phyloP scores from a whole-genome alignment of 345 rosid genomes.

The Sisymbrium altissimum region DNA sequence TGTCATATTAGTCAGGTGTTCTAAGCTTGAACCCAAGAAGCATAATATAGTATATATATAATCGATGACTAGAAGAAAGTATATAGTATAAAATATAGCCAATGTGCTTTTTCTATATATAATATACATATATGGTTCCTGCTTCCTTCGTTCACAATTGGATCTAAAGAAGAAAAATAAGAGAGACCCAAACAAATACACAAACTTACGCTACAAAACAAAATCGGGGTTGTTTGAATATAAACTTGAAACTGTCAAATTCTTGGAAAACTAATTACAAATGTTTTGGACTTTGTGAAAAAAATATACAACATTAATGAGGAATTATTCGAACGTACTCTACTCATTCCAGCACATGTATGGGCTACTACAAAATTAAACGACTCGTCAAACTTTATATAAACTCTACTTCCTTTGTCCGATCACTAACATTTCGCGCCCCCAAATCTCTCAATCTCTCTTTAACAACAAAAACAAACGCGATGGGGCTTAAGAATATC shows the following conservation, averaged over 20 bases:
- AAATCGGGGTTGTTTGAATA: slow-evolving; percentile 2
- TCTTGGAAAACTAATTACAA: slow-evolving; percentile 13
- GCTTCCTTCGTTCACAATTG: slow-evolving; percentile 13
- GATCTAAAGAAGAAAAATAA: not conserved
- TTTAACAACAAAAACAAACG: not conserved
- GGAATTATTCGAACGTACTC: slow-evolving; percentile 23
- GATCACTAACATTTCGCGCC: not conserved
- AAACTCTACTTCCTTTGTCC: not conserved
- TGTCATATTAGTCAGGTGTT: not conserved
- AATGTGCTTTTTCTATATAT: not conserved
- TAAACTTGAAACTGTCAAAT: slow-evolving; percentile 14
- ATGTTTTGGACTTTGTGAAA: slow-evolving; percentile 11
- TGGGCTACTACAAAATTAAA: not conserved
- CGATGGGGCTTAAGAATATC: slow-evolving; percentile 43
- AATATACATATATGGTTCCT: not conserved
- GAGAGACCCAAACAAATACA: not conserved
- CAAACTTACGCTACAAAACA: slow-evolving; percentile 21
- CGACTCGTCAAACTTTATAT: slow-evolving; percentile 11
- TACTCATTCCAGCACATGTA: slow-evolving; percentile 28
- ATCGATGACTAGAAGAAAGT: not conserved
- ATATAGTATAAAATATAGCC: not conserved
- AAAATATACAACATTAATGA: slow-evolving; percentile 26
- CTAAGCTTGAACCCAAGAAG: slow-evolving; percentile 1
- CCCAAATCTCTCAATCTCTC: slow-evolving; percentile 16
- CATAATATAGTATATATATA: not conserved